Evolutionary conservation across 2,329 filamentous ascomycete genomes (phyloP), one percentile per base, ranked within the genome.

Genomic region (Aureobasidium sp.): DNA sequence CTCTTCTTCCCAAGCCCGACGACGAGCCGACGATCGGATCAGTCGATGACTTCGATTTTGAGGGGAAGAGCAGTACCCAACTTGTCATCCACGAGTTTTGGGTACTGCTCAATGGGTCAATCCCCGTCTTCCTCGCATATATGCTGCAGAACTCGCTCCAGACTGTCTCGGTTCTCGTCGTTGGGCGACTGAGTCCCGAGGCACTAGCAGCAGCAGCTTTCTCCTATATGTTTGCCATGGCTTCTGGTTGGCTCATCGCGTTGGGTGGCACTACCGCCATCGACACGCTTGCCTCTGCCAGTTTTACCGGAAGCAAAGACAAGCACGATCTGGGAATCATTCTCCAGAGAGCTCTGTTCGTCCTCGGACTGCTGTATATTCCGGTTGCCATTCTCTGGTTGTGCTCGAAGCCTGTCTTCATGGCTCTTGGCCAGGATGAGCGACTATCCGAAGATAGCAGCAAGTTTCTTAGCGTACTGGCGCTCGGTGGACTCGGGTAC

Each of bases 181-280:
- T 90, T 3, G 91, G 91, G 11, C 85, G 89, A 2, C 77, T 91
- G 0, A 92, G 88, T 0, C 87, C 91, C 0, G 88, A 94, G 73
- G 86, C 90, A 1, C 77, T 96, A 7, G 89, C 91, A 0, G 89
- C 88, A 0, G 87, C 90, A 1, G 90, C 91, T 0, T 96, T 96
- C 70, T 89, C 88, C 1, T 93, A 94, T 78, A 96, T 96, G 91
- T 96, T 96, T 68, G 91, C 91, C 61, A 91, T 93, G 88, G 86
- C 88, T 25, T 91, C 90, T 0, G 91, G 87, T 0, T 95, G 91
- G 90, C 82, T 96, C 41, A 89, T 96, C 63, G 91, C 87, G 0
- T 82, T 96, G 4, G 91, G 91, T 31, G 91, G 91, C 8, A 92
- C 90, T 0, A 96, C 90, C 1, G 91, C 91, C 0, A 81, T 96